phyloP scores from a whole-genome alignment of 148 eudicot species.

The Fagopyrum esculentum region DNA sequence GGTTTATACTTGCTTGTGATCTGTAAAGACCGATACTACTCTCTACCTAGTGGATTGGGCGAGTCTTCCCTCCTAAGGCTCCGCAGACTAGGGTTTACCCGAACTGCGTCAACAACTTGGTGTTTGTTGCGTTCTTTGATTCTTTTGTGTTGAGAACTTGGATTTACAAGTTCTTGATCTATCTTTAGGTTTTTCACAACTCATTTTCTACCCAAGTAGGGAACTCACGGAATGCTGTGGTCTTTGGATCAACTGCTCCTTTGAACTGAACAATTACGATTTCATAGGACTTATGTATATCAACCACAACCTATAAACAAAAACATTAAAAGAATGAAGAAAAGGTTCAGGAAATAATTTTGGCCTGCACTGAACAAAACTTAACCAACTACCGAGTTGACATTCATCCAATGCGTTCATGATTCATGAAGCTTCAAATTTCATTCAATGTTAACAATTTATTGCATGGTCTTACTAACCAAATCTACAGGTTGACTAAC shows the following conservation, averaged over 20 bases:
- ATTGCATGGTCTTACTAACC: neutral
- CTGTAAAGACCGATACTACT: too few relatives aligned
- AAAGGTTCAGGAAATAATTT: neutral
- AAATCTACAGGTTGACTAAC: neutral
- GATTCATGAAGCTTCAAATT: neutral
- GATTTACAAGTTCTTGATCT: too few relatives aligned
- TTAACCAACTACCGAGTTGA: neutral
- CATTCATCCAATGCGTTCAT: neutral
- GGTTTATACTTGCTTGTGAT: too few relatives aligned
- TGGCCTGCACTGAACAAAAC: neutral
- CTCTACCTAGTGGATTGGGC: too few relatives aligned
- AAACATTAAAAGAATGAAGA: neutral
- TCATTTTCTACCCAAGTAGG: constrained; percentile 81
- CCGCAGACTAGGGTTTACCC: too few relatives aligned
- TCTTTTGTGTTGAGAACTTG: too few relatives aligned
- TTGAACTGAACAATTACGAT: constrained; percentile 86
- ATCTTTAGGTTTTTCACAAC: too few relatives aligned
- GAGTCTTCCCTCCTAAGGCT: too few relatives aligned
- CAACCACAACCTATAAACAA: constrained; percentile 68
- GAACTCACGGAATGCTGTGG: constrained; percentile 80
- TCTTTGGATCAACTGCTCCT: constrained; percentile 90
- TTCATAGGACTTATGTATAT: constrained; percentile 89
- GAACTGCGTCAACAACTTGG: too few relatives aligned
- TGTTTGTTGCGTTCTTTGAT: too few relatives aligned
- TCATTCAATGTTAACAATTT: neutral